phyloP scores from a whole-genome alignment of 1,139 yeast genomes.

The Geotrichum australiense region DNA sequence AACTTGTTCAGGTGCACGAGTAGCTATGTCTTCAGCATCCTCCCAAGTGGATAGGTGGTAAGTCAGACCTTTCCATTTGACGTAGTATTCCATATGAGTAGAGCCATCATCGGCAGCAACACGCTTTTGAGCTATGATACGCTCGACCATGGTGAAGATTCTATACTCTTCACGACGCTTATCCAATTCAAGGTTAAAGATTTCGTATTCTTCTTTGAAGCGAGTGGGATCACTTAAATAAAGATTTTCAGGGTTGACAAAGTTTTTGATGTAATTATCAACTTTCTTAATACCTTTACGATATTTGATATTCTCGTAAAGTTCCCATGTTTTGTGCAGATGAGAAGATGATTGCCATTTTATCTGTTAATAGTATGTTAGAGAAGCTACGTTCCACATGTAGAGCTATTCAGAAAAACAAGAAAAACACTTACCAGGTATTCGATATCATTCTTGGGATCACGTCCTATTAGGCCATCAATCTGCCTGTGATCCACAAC shows the following conservation, averaged over 20 bases:
- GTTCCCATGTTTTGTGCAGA: slow-evolving; percentile 93
- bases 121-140: slow-evolving; percentile 84
- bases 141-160: slow-evolving; percentile 79
- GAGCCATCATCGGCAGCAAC: slow-evolving; percentile 52
- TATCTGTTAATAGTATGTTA: slow-evolving; percentile 37
- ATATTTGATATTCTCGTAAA: slow-evolving; percentile 48
- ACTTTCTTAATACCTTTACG: slow-evolving; percentile 74
- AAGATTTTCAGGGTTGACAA: slow-evolving; percentile 63
- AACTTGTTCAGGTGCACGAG: slow-evolving; percentile 77
- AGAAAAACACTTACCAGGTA: slow-evolving; percentile 27
- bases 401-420: background rate
- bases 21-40: slow-evolving; percentile 78
- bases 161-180: slow-evolving; percentile 75
- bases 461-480: slow-evolving; percentile 24
- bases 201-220: slow-evolving; percentile 79
- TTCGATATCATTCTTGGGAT: slow-evolving; percentile 34
- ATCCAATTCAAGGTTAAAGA: slow-evolving; percentile 86
- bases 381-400: slow-evolving; percentile 26
- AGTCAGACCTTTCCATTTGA: slow-evolving; percentile 89
- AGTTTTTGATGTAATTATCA: slow-evolving; percentile 83
- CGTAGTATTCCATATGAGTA: slow-evolving; percentile 68
- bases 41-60: slow-evolving; percentile 99
- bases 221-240: slow-evolving; percentile 72
- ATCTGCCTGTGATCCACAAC: slow-evolving; percentile 32
- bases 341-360: slow-evolving; percentile 91